Base-by-base conservation (phyloP, 768 basidiomycete genomes). In the Leccinellum albellum region DNA sequence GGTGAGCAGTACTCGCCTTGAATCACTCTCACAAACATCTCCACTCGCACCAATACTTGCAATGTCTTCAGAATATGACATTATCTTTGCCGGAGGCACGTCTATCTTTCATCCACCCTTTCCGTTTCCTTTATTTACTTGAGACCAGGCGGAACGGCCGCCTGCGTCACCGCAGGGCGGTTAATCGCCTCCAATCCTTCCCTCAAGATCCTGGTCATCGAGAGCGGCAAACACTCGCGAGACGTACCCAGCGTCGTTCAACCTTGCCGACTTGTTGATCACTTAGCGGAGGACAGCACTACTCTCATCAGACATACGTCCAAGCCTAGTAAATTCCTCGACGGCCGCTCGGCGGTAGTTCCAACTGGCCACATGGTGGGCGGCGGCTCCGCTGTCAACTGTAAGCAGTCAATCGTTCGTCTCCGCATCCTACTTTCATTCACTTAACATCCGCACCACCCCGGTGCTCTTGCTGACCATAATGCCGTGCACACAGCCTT, bases 351-450 rank as follows among this genome's bases (percentile, higher is more conserved):
- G 4, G 60, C 71, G 5, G 48, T 81, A 37, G 75, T 84, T 3
- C 74, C 77, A 0, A 66, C 71, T 28, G 85, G 81, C 0, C 75
- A 79, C 51, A 79, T 77, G 40, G 62, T 88, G 6, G 85, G 87
- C 6, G 87, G 86, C 6, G 86, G 85, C 1, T 85, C 84, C 1
- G 73, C 74, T 54, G 78, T 87, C 17, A 88, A 87, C 60, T 82
- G 85, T 84, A 52, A 53, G 78, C 21, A 23, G 3, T 23, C 44
- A 14, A 45, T n/a, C 3, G 20, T 13, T 62, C 5, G 9, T 14
- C 13, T n/a, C 4, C 15, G 15, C 28, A 29, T 21, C 3, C 23
- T 29, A 9, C 13, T 9, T 2, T 37, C 24, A 46, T 2, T 46
- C 24, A n/a, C 40, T 47, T 9, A 24, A 47, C 17, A 37, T 23